A percentile compares a stretch with the other conserved stretches of the same genome.
Conservation (phyloP, 2,329 filamentous ascomycete genomes). For the Pseudogymnoascus sp. region DNA sequence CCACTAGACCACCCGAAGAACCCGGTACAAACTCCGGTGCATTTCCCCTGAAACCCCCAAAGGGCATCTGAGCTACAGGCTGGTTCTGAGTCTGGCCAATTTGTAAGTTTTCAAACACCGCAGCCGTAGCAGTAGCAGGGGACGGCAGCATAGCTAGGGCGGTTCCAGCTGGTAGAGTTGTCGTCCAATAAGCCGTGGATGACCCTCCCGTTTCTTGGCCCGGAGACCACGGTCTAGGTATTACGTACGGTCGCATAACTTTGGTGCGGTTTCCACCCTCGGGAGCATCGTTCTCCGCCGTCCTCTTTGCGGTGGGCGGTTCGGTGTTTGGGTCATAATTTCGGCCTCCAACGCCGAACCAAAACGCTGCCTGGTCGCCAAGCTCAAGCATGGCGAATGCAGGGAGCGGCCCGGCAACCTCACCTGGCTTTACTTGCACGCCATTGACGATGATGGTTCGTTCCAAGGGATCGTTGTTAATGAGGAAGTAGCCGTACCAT, state of each 20-base stretch:
- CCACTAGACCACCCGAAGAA: background rate
- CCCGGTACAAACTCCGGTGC: constrained; percentile 1
- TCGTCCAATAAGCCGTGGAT: background rate
- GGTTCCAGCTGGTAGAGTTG: background rate
- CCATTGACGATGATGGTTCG: constrained; percentile 24
- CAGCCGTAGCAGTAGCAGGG: background rate
- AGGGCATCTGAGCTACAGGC: background rate
- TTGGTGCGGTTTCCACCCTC: background rate
- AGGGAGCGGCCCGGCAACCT: constrained; percentile 25
- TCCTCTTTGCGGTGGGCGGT: background rate
- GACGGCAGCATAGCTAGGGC: background rate
- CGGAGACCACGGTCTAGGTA: background rate
- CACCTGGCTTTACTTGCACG: constrained; percentile 19
- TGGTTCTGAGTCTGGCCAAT: background rate
- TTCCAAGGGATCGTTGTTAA: constrained; percentile 20
- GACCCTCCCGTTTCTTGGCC: background rate
- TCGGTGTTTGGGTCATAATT: background rate
- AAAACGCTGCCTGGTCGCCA: background rate
- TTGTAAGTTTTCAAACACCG: background rate
- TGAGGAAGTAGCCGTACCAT: constrained; percentile 21
- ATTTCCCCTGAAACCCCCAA: background rate
- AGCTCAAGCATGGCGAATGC: constrained; percentile 20
- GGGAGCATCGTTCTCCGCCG: background rate
- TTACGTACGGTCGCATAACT: background rate
- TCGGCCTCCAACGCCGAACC: background rate